phyloP scores from a whole-genome alignment of 2,329 filamentous ascomycete genomes.

The Peltaster fructicola region DNA sequence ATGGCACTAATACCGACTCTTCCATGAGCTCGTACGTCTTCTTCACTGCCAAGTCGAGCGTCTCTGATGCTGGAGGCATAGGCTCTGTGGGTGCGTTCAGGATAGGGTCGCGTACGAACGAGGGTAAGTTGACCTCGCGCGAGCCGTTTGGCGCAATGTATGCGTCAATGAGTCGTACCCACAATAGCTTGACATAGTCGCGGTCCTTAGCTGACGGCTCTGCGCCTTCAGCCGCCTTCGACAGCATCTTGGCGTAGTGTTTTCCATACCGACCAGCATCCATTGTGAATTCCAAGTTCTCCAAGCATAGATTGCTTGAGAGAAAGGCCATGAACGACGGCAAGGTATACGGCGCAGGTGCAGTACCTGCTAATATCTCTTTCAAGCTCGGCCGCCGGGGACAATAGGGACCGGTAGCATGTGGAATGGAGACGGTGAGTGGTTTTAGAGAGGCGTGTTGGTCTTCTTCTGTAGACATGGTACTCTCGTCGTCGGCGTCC shows the following conservation, averaged over 20 bases:
- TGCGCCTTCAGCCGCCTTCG: constrained; percentile 25
- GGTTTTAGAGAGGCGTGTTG: constrained; percentile 8
- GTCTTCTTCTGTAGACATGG: constrained; percentile 31
- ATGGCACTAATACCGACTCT: constrained; percentile 83
- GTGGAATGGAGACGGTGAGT: constrained; percentile 34
- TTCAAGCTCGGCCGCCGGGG: constrained; percentile 53
- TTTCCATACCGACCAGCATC: constrained; percentile 74
- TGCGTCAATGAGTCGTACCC: constrained; percentile 73
- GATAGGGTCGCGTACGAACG: constrained; percentile 65
- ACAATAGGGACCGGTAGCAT: constrained; percentile 30
- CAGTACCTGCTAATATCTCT: constrained; percentile 75
- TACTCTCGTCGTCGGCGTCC: constrained; percentile 31
- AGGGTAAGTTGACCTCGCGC: constrained; percentile 79
- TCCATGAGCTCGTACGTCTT: constrained; percentile 97
- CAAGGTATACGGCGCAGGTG: constrained; percentile 76
- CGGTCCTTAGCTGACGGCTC: constrained; percentile 38
- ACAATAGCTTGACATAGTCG: constrained; percentile 60
- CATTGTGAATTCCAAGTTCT: constrained; percentile 92
- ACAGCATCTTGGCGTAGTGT: constrained; percentile 42
- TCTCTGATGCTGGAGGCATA: constrained; percentile 54
- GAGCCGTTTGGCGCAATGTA: constrained; percentile 78
- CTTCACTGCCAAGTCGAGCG: constrained; percentile 62
- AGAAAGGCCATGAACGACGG: constrained; percentile 91
- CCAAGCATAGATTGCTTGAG: constrained; percentile 90
- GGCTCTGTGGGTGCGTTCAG: constrained; percentile 41